Evolutionary conservation across 2,329 filamentous ascomycete species (phyloP).

Genomic region (Arthrobotrys conoides): DNA sequence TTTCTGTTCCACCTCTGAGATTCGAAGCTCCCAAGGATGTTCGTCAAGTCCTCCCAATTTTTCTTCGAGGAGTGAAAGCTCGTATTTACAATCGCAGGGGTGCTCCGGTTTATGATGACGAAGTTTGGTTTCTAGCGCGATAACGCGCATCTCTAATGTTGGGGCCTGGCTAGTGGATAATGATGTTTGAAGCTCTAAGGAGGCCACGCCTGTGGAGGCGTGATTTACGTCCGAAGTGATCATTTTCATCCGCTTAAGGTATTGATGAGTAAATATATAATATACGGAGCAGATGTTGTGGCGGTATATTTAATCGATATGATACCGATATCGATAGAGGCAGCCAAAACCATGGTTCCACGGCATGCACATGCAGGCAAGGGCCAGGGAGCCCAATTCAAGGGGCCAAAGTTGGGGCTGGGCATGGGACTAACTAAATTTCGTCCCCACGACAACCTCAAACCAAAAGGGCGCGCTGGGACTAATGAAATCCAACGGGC

Average conservation of each 20-base stretch:
- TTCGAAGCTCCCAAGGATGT: slow-evolving; percentile 44
- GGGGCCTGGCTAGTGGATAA: not conserved
- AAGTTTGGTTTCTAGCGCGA: slow-evolving; percentile 53
- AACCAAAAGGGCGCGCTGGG: not conserved
- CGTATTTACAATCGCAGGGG: slow-evolving; percentile 57
- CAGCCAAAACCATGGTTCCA: slow-evolving; percentile 12
- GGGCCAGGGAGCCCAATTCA: slow-evolving; percentile 13
- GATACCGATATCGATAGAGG: slow-evolving; percentile 2
- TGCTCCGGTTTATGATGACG: slow-evolving; percentile 53
- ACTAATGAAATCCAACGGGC: no score
- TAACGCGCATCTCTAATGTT: slow-evolving; percentile 43
- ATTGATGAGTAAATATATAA: not conserved
- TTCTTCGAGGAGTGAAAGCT: slow-evolving; percentile 52
- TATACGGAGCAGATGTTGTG: not conserved
- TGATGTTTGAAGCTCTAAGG: not conserved
- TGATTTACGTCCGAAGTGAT: not conserved
- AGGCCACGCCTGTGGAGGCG: not conserved
- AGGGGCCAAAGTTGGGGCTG: not conserved
- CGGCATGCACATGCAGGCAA: slow-evolving; percentile 22
- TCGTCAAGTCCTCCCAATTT: slow-evolving; percentile 36
- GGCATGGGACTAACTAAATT: slow-evolving; percentile 8
- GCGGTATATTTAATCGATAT: slow-evolving; percentile 8
- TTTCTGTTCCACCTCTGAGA: slow-evolving; percentile 29
- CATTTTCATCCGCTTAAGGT: slow-evolving; percentile 6
- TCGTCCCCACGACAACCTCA: slow-evolving; percentile 34